These are phyloP conservation scores for Cladosporium sp. DNA, from an alignment of 2,329 filamentous ascomycete genomes.

Conservation along the genomic window DNA sequence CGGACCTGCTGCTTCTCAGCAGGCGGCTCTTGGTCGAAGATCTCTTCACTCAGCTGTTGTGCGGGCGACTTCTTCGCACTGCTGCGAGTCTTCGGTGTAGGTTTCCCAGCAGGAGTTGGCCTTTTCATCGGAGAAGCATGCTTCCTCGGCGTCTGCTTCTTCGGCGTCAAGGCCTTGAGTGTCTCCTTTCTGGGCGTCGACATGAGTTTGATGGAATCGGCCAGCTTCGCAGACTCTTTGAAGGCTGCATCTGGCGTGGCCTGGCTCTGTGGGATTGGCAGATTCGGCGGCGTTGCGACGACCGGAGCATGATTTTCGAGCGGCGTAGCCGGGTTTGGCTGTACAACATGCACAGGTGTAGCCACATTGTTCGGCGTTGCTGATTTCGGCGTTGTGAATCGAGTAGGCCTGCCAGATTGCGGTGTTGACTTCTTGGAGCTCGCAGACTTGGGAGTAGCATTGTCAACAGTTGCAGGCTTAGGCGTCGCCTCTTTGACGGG, in stretches of 20 bases:
- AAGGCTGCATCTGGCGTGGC: constrained; percentile 22
- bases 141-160: constrained; percentile 33
- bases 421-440: not conserved
- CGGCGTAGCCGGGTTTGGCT: not conserved
- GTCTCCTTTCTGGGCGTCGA: constrained; percentile 47
- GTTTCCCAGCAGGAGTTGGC: constrained; percentile 31
- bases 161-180: constrained; percentile 37
- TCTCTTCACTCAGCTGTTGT: constrained; percentile 26
- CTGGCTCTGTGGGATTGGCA: constrained; percentile 13
- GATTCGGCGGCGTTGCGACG: constrained; percentile 6
- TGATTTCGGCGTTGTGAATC: not conserved
- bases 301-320: not conserved
- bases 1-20: constrained; percentile 43
- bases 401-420: not conserved
- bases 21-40: constrained; percentile 17
- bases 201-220: constrained; percentile 45
- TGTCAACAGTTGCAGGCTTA: not conserved
- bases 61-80: constrained; percentile 21
- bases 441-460: not conserved
- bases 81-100: constrained; percentile 28
- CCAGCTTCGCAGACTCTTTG: constrained; percentile 26
- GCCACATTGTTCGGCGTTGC: not conserved
- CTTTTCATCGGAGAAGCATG: constrained; percentile 40
- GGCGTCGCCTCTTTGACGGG: constrained; percentile 5
- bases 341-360: not conserved